Evolutionary conservation across 1,139 yeast species (phyloP).

Genomic region (Candida sanyaensis): DNA sequence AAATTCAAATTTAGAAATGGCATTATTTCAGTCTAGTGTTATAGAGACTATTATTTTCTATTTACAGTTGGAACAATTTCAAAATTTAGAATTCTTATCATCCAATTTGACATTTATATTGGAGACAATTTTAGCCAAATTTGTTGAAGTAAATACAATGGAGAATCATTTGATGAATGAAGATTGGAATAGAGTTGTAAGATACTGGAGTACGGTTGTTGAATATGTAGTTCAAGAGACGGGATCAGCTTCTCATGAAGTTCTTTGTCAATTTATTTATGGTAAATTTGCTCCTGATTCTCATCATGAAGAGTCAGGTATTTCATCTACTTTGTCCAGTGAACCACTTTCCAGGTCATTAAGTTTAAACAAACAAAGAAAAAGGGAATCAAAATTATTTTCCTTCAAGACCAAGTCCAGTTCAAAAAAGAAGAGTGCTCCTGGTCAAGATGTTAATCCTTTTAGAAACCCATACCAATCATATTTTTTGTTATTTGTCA

Average conservation of each 20-base stretch:
- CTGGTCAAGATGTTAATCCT: slow-evolving; percentile 23
- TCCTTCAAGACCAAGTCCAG: slow-evolving; percentile 27
- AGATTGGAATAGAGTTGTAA: slow-evolving; percentile 33
- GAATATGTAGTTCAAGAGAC: slow-evolving; percentile 39
- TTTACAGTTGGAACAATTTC: slow-evolving; percentile 46
- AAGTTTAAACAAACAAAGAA: slow-evolving; percentile 13
- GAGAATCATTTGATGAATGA: slow-evolving; percentile 34
- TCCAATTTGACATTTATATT: slow-evolving; percentile 29
- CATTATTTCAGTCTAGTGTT: slow-evolving; percentile 33
- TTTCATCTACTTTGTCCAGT: not conserved
- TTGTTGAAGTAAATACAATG: slow-evolving; percentile 22
- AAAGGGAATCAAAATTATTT: slow-evolving; percentile 31
- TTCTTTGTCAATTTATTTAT: slow-evolving; percentile 33
- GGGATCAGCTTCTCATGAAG: slow-evolving; percentile 43
- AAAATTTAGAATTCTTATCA: slow-evolving; percentile 39
- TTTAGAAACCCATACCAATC: slow-evolving; percentile 41
- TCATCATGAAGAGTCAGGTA: not conserved
- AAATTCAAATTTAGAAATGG: slow-evolving; percentile 20
- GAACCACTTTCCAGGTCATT: not conserved
- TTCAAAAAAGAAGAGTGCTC: slow-evolving; percentile 22
- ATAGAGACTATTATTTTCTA: slow-evolving; percentile 38
- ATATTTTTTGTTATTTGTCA: slow-evolving; percentile 29
- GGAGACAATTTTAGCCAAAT: slow-evolving; percentile 33
- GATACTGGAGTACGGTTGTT: slow-evolving; percentile 33
- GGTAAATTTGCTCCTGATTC: slow-evolving; percentile 23